Evolutionary conservation across 805 yeast species (phyloP).

Genomic region (Wickerhamiella vanderwaltii): DNA sequence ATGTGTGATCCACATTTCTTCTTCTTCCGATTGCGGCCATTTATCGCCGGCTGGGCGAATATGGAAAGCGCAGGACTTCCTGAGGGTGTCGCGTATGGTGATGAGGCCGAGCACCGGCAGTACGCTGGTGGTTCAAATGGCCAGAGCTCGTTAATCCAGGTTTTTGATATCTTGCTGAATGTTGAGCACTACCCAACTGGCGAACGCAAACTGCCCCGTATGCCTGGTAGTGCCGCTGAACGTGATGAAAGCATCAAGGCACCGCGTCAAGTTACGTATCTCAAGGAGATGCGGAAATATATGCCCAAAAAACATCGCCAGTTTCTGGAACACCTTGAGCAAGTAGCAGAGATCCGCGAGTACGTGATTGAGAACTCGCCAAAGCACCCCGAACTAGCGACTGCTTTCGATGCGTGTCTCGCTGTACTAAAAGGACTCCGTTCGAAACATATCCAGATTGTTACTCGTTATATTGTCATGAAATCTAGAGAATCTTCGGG

Average conservation of each 20-base stretch:
- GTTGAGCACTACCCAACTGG: conserved; percentile 77
- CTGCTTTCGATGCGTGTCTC: conserved; percentile 77
- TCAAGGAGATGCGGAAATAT: conserved; percentile 72
- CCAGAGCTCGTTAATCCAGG: conserved; percentile 80
- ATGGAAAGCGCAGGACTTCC: conserved; percentile 79
- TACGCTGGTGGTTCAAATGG: conserved; percentile 92
- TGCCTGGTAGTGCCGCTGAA: conserved; percentile 14
- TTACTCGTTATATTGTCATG: conserved; percentile 70
- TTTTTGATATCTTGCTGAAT: conserved; percentile 62
- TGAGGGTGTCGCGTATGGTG: conserved; percentile 68
- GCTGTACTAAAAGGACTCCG: conserved; percentile 72
- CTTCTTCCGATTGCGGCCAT: conserved; percentile 77
- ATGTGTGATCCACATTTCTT: conserved; percentile 92
- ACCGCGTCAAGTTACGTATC: conserved; percentile 36
- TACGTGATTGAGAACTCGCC: conserved; percentile 39
- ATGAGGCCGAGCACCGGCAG: conserved; percentile 40
- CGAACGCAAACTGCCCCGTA: conserved; percentile 28
- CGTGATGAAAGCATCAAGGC: conserved; percentile 9
- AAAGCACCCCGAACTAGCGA: conserved; percentile 41
- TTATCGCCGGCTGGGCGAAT: conserved; percentile 86
- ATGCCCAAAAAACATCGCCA: conserved; percentile 84
- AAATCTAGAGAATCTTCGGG: conserved; percentile 55
- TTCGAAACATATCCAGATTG: conserved; percentile 88
- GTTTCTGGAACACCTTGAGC: conserved; percentile 50
- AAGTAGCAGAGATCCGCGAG: conserved; percentile 48